Base-by-base conservation (phyloP, 768 basidiomycete genomes). In the Russula sp. region DNA sequence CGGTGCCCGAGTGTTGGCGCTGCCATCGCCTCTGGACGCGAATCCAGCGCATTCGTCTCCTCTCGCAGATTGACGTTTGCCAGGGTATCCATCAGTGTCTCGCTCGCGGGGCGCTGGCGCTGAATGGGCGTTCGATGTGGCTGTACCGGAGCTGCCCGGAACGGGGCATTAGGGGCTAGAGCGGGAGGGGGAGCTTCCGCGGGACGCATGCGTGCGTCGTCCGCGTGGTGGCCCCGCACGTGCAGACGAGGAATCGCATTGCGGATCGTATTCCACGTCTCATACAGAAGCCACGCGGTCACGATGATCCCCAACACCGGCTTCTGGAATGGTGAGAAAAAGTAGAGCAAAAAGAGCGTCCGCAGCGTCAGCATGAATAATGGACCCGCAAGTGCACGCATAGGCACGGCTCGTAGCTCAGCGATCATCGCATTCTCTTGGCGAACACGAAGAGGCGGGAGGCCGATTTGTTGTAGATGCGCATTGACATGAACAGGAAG, bases 181-280 rank as follows among this genome's bases (percentile, higher is more conserved):
- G 49, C 49, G 0, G 25, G 25, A 29, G 25, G 25, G 25, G 25
- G 25, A 29, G n/a, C 39, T 25, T 65, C 50, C 18, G 50, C 58
- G 11, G 55, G 54, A 25, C 58, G 62, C 34, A 42, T 29, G 42
- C 42, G 56, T 29, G 47, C 57, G 16, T 51, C 56, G 5, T 39
- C 53, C 9, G n/a, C 39, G 42, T 36, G 65, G 41, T 57, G 41
- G n/a, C 48, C 61, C 10, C 59, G 66, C 34, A 10, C 25, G 16
- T 47, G 46, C 7, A 41, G 51, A 7, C 50, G 60, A 16, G 59
- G 59, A n/a, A 67, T 62, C 8, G 60, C 66, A 34, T 59, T 66
- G 8, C 65, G 64, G 54, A 67, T 66, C 36, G 64, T 63, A 32
- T 65, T 65, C 66, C 66, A 67, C n/a, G 65, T 62, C 57, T 67